These are phyloP conservation scores for Acanthamoeba rhysodes DNA, from an alignment of 208 protist genomes.

Conservation along the genomic window DNA sequence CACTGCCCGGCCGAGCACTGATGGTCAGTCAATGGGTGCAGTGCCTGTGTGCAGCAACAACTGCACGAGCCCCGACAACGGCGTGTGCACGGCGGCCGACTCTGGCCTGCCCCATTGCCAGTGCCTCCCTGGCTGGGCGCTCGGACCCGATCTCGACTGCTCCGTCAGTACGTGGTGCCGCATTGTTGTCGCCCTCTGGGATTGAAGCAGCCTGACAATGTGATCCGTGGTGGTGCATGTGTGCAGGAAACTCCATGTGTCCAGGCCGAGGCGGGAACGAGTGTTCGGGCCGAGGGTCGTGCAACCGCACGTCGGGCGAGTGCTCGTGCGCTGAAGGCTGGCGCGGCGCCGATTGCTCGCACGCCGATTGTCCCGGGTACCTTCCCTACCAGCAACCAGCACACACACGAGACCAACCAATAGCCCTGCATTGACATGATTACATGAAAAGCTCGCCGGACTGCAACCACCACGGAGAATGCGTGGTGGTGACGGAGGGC, in stretches of 20 bases:
- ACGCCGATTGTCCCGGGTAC: neutral
- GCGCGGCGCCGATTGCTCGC: neutral
- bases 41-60: neutral
- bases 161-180: neutral
- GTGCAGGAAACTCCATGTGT: neutral
- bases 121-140: neutral
- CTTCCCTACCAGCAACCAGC: neutral
- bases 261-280: neutral
- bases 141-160: neutral
- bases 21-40: neutral
- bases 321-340: neutral
- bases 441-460: neutral
- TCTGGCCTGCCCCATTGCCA: neutral
- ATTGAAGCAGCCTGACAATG: too few species aligned
- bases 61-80: neutral
- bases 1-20: too few species aligned
- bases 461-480: neutral
- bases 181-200: too few species aligned
- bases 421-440: neutral
- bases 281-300: neutral
- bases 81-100: neutral
- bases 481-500: neutral
- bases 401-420: too few species aligned
- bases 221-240: too few species aligned
- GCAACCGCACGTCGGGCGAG: neutral